Percentiles rank a stretch among this genome's conserved stretches.
phyloP scores from a whole-genome alignment of 352 stramenopile genomes.

The Pythium phragmitis region DNA sequence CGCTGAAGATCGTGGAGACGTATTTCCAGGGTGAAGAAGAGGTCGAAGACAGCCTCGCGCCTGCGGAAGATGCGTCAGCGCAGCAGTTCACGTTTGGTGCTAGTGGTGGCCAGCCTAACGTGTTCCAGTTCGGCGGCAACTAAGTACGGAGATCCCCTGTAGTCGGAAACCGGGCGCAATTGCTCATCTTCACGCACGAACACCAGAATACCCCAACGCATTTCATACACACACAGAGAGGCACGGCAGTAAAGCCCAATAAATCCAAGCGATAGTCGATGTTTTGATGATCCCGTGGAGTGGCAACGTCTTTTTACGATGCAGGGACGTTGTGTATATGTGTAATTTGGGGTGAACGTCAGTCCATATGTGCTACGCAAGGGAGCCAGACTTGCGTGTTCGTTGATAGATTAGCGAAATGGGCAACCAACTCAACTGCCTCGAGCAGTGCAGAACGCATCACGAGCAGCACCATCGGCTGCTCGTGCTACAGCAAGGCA shows the following conservation, averaged over 20 bases:
- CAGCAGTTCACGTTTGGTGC: slow-evolving; percentile 72
- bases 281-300: not conserved
- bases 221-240: slow-evolving; percentile 12
- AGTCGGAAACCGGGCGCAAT: slow-evolving; percentile 1
- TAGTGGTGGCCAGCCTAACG: slow-evolving; percentile 34
- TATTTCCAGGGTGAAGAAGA: slow-evolving; percentile 97
- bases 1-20: slow-evolving; percentile 94
- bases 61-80: slow-evolving; percentile 44
- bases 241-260: slow-evolving; percentile 11
- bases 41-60: slow-evolving; percentile 88
- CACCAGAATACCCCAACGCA: slow-evolving; percentile 3
- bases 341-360: not conserved
- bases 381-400: not conserved
- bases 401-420: slow-evolving; percentile 27
- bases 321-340: not conserved
- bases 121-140: slow-evolving; percentile 85
- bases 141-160: slow-evolving; percentile 25
- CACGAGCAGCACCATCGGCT: slow-evolving; percentile 65
- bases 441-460: slow-evolving; percentile 69
- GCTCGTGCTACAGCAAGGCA: slow-evolving; percentile 75
- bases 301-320: too few relatives aligned
- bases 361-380: not conserved
- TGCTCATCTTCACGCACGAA: not conserved
- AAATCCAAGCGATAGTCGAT: slow-evolving; percentile 26
- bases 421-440: slow-evolving; percentile 81